These are phyloP conservation scores for Tolypocladium nubicola DNA, from an alignment of 2,329 filamentous ascomycete genomes.

Conservation along the genomic window DNA sequence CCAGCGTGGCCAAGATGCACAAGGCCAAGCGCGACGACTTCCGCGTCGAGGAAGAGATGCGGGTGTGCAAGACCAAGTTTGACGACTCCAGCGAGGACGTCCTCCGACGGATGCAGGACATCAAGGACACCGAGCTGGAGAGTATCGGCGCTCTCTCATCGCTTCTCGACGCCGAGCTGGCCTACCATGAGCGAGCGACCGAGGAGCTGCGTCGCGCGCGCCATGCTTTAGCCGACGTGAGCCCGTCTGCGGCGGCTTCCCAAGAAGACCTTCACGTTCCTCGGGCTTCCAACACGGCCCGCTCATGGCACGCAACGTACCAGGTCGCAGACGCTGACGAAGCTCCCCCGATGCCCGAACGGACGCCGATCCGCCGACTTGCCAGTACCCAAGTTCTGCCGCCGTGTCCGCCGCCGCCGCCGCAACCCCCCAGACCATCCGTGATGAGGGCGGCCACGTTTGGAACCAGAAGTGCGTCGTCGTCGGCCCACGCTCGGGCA, in stretches of 20 bases:
- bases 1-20: conserved; percentile 79
- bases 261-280: conserved; percentile 11
- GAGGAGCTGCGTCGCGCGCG: conserved; percentile 60
- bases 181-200: conserved; percentile 82
- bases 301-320: conserved; percentile 30
- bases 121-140: conserved; percentile 83
- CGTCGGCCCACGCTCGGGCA: conserved; percentile 11
- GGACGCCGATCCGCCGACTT: conserved; percentile 33
- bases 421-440: conserved; percentile 23
- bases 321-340: conserved; percentile 19
- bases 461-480: conserved; percentile 16
- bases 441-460: conserved; percentile 28
- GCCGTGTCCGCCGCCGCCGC: conserved; percentile 16
- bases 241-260: conserved; percentile 4
- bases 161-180: conserved; percentile 81
- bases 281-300: conserved; percentile 37
- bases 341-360: conserved; percentile 16
- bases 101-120: conserved; percentile 85
- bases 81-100: conserved; percentile 94
- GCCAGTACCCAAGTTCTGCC: conserved; percentile 18
- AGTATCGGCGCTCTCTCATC: conserved; percentile 67
- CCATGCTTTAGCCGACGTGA: conserved; percentile 30
- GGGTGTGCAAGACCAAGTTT: conserved; percentile 87
- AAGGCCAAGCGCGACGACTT: conserved; percentile 93
- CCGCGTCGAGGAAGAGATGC: conserved; percentile 82